A percentile compares a stretch with the other conserved stretches of the same genome.
These are phyloP conservation scores for Talaromyces sp. DNA, from an alignment of 2,329 filamentous ascomycete species.

Conservation along the genomic window DNA sequence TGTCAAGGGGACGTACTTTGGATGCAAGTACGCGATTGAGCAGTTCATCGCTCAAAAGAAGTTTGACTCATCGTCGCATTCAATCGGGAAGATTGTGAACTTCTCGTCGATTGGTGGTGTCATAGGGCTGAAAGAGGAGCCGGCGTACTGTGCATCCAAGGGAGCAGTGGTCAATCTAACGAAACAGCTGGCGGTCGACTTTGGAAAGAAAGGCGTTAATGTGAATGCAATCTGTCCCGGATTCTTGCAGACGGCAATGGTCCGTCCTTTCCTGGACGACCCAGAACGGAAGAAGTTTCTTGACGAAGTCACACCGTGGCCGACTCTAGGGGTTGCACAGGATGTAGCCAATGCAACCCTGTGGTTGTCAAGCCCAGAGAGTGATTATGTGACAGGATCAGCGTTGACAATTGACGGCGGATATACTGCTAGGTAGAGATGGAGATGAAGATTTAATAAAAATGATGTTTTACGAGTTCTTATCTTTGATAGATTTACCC, in stretches of 20 bases:
- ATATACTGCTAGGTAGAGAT: neutral
- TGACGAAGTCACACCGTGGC: neutral
- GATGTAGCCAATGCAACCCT: neutral
- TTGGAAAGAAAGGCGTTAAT: neutral
- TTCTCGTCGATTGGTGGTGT: neutral
- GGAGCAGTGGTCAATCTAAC: neutral
- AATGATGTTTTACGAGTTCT: neutral
- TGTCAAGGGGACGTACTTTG: slow-evolving; percentile 44
- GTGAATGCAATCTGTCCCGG: neutral
- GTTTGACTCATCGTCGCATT: neutral
- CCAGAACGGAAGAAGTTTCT: neutral
- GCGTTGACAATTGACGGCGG: neutral
- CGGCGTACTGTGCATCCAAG: neutral
- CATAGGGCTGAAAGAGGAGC: neutral
- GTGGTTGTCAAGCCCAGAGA: neutral
- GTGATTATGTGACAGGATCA: neutral
- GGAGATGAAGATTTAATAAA: neutral
- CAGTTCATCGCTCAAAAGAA: neutral
- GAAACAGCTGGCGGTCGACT: neutral
- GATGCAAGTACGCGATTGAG: neutral
- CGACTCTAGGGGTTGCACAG: neutral
- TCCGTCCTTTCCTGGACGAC: neutral
- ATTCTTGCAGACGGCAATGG: neutral
- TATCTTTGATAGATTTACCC: neutral
- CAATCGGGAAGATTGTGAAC: neutral